phyloP scores from a whole-genome alignment of 352 stramenopile species.

The Phytophthora tentaculata region DNA sequence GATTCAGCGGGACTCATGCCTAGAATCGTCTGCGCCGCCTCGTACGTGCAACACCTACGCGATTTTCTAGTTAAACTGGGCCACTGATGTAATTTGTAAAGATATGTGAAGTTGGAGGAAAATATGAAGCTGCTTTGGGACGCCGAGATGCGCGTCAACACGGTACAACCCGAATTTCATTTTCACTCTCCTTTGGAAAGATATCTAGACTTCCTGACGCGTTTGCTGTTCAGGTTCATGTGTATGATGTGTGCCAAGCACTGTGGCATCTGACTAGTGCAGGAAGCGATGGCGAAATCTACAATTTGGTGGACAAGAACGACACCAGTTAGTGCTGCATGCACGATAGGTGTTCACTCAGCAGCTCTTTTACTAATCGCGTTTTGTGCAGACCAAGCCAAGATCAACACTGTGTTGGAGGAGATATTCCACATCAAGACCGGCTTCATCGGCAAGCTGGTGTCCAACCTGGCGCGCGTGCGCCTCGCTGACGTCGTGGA shows the following conservation, averaged over 20 bases:
- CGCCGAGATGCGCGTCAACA: conserved; percentile 88
- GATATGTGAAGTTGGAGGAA: conserved; percentile 84
- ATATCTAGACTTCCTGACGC: neutral
- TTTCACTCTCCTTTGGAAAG: neutral
- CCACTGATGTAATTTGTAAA: conserved; percentile 19
- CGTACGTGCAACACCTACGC: conserved; percentile 46
- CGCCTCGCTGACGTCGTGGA: conserved; percentile 84
- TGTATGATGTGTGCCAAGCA: conserved; percentile 77
- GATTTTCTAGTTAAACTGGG: neutral
- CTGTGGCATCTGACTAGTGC: conserved; percentile 76
- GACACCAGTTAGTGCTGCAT: conserved; percentile 71
- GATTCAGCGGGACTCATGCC: conserved; percentile 87
- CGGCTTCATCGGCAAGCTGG: conserved; percentile 85
- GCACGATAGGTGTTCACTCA: too few relatives aligned
- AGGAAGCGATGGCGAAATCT: conserved; percentile 64
- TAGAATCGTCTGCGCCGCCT: conserved; percentile 81
- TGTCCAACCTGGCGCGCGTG: conserved; percentile 84
- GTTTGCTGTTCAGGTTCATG: conserved; percentile 60
- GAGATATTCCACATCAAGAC: conserved; percentile 85
- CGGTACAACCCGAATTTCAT: conserved; percentile 39
- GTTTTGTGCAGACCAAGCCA: conserved; percentile 62
- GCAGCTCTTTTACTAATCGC: neutral
- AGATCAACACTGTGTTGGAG: conserved; percentile 79
- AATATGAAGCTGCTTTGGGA: conserved; percentile 92
- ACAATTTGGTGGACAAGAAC: conserved; percentile 88